Conservation (phyloP, 495 filamentous ascomycete genomes). For the Alectoria sarmentosa region DNA sequence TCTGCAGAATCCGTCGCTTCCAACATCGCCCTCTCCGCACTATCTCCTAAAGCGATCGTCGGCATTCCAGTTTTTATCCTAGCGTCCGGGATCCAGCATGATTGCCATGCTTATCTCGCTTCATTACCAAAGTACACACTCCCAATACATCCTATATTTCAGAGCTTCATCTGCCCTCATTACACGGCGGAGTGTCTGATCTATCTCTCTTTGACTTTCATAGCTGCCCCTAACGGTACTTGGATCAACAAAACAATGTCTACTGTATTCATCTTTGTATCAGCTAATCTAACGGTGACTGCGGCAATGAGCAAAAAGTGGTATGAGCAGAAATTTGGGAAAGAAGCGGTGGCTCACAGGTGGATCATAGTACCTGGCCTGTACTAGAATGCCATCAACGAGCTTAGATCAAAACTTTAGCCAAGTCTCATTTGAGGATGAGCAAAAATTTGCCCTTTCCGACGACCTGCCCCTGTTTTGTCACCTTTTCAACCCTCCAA, state of each 20-base stretch:
- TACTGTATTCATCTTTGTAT: slow-evolving; percentile 63
- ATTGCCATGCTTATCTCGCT: slow-evolving; percentile 72
- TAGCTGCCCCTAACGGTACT: slow-evolving; percentile 58
- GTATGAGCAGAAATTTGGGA: slow-evolving; percentile 77
- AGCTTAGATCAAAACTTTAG: background rate
- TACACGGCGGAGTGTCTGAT: slow-evolving; percentile 83
- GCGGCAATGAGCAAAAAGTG: slow-evolving; percentile 70
- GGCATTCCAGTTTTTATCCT: slow-evolving; percentile 60
- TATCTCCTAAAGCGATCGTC: slow-evolving; percentile 52
- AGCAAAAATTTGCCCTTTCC: background rate
- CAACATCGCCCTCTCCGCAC: slow-evolving; percentile 36
- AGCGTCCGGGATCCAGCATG: slow-evolving; percentile 71
- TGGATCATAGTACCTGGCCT: slow-evolving; percentile 82
- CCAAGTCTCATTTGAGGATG: background rate
- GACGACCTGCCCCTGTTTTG: slow-evolving; percentile 9
- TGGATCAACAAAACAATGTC: slow-evolving; percentile 67
- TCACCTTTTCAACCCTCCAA: slow-evolving; percentile 50
- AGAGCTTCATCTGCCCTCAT: slow-evolving; percentile 71
- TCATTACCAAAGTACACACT: slow-evolving; percentile 79
- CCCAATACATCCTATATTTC: slow-evolving; percentile 65
- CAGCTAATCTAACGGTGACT: slow-evolving; percentile 72
- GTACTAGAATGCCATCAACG: slow-evolving; percentile 28
- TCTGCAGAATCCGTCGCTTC: slow-evolving; percentile 30
- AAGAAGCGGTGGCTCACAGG: slow-evolving; percentile 52
- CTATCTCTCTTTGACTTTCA: slow-evolving; percentile 69